Evolutionary conservation across 345 rosid species (phyloP).

Genomic region (Dipteronia dyeriana): DNA sequence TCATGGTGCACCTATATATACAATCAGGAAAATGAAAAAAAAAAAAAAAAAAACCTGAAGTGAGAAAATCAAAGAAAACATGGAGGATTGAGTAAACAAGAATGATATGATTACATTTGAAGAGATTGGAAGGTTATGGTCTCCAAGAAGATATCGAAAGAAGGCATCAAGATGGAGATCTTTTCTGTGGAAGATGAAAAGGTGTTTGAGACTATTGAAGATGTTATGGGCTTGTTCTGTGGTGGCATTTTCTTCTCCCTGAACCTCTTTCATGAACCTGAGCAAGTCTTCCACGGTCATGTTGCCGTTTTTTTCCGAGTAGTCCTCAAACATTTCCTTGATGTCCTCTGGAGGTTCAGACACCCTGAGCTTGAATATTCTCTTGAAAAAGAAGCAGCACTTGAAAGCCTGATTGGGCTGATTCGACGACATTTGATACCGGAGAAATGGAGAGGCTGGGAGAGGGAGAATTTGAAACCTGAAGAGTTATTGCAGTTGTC

Average conservation of each 20-base stretch:
- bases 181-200: slow-evolving; percentile 47
- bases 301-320: slow-evolving; percentile 43
- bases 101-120: slow-evolving; percentile 27
- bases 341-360: slow-evolving; percentile 50
- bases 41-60: neutral
- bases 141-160: slow-evolving; percentile 57
- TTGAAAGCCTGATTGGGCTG: slow-evolving; percentile 30
- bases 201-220: slow-evolving; percentile 54
- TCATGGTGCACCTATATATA: slow-evolving; percentile 63
- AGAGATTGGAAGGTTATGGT: slow-evolving; percentile 36
- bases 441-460: neutral
- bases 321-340: slow-evolving; percentile 28
- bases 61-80: neutral
- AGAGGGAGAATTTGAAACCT: neutral
- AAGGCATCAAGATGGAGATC: slow-evolving; percentile 56
- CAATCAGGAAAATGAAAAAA: neutral
- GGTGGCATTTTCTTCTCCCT: slow-evolving; percentile 39
- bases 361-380: slow-evolving; percentile 44
- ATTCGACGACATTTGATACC: neutral
- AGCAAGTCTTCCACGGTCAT: slow-evolving; percentile 43
- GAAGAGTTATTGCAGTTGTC: neutral
- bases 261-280: slow-evolving; percentile 46
- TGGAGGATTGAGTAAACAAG: neutral
- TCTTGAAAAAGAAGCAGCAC: slow-evolving; percentile 53
- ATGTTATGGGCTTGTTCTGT: slow-evolving; percentile 47